phyloP scores from a whole-genome alignment of 306 rosid genomes.

The Cucumis hystrix region DNA sequence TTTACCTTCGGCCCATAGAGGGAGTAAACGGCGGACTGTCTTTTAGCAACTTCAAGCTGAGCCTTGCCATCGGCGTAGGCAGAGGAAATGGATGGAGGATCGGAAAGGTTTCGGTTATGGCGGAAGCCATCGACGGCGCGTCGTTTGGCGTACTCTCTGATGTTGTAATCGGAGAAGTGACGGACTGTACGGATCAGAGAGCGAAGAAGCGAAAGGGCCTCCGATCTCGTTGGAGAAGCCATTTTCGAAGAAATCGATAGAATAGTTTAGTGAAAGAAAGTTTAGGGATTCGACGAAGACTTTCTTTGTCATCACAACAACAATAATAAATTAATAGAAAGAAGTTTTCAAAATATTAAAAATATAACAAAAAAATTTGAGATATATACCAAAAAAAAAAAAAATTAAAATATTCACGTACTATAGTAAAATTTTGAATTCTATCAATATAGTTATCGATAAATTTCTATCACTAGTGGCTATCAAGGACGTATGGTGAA shows the following conservation, averaged over 20 bases:
- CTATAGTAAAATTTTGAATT: no score
- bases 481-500: no score
- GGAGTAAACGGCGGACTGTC: constrained; percentile 48
- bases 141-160: constrained; percentile 60
- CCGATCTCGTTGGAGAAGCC: constrained; percentile 28
- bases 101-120: constrained; percentile 30
- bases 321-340: no score
- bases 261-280: no score
- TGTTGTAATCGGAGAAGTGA: constrained; percentile 59
- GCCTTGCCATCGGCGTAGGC: constrained; percentile 38
- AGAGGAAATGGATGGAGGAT: constrained; percentile 18
- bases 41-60: constrained; percentile 42
- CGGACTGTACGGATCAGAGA: constrained; percentile 48
- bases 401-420: no score
- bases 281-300: no score
- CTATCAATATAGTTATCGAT: no score
- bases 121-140: constrained; percentile 63
- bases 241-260: neutral
- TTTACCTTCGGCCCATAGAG: constrained; percentile 40
- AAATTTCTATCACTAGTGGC: no score
- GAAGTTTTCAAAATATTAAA: no score
- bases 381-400: no score
- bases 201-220: constrained; percentile 40
- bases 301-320: no score
- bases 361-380: no score